Base-by-base conservation (phyloP, 108 stramenopile species). In the Pseudonitzschia multiseries region DNA sequence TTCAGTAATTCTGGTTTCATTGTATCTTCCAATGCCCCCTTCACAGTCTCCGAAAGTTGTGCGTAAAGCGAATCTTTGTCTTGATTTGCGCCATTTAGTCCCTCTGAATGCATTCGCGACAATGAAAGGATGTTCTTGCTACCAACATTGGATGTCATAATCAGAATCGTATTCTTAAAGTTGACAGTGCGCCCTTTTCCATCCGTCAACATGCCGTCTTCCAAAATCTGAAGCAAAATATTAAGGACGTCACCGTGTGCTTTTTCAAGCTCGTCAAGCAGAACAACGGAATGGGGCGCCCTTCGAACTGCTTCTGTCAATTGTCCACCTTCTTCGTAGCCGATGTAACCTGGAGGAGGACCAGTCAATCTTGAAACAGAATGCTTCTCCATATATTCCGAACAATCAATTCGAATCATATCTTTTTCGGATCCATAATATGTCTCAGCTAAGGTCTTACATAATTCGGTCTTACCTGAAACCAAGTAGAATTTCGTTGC, bases 1-100 rank as follows among this genome's bases (percentile, higher is more conserved):
- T 99, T 99, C 71, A 99, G 79, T 44, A 99, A 84, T 79, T 99
- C 99, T 12, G 98, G 99, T 60, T 90, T 89, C 91, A 98, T 98
- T 22, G 83, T 76, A 40, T 87, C 73, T 40, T 93, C 82, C 62
- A 99, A 87, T 48, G 96, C 97, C n/a, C 81, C 82, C 78, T 97
- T 93, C 21, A 98, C 97, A 59, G 84, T 84, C 68, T 79, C 84
- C 21, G 94, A 85, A 21, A 90, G 78, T n/a, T 86, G 84, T 29
- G 84, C 57, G 70, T 90, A 89, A n/a, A 86, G 73, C 31, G 81
- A 80, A 8, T 77, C 79, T 44, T 79, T 65, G 27, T 57, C 20
- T 2, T 33, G 43, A 68, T 72, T 69, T 20, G 63, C 78, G 15
- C 76, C 57, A 24, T 24, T 57, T 20, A 27, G n/a, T 26, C 42